These are phyloP conservation scores for Bondarzewia mesenterica DNA, from an alignment of 1,284 basidiomycete genomes.

Conservation along the genomic window DNA sequence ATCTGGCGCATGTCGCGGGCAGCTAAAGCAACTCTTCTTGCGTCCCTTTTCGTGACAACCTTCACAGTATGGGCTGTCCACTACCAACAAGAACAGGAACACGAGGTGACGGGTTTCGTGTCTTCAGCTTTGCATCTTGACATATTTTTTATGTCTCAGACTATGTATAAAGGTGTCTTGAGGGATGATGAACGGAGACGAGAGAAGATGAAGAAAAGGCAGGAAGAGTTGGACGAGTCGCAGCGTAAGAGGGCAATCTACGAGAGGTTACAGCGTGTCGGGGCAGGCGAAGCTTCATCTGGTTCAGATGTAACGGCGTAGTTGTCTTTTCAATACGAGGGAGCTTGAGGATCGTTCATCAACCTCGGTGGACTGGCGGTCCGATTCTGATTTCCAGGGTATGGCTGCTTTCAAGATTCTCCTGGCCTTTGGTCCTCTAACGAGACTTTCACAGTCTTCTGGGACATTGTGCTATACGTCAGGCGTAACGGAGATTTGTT, in stretches of 20 bases:
- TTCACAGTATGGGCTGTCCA: conserved; percentile 89
- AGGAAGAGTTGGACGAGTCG: conserved; percentile 61
- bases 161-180: conserved; percentile 86
- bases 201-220: conserved; percentile 63
- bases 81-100: conserved; percentile 80
- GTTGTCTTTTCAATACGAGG: neutral
- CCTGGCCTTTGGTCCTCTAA: no score
- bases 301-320: neutral
- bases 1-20: conserved; percentile 55
- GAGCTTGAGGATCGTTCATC: neutral
- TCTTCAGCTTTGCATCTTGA: conserved; percentile 2
- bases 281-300: neutral
- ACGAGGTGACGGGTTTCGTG: conserved; percentile 47
- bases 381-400: no score
- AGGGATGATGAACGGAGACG: conserved; percentile 77
- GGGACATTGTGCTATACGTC: no score
- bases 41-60: conserved; percentile 60
- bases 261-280: conserved; percentile 47
- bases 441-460: no score
- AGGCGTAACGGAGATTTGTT: no score
- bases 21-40: conserved; percentile 72
- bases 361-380: no score
- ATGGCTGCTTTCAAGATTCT: no score
- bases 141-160: conserved; percentile 36
- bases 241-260: conserved; percentile 57